These are phyloP conservation scores for Laburnicola sp. DNA, from an alignment of 2,329 filamentous ascomycete species.

Conservation along the genomic window DNA sequence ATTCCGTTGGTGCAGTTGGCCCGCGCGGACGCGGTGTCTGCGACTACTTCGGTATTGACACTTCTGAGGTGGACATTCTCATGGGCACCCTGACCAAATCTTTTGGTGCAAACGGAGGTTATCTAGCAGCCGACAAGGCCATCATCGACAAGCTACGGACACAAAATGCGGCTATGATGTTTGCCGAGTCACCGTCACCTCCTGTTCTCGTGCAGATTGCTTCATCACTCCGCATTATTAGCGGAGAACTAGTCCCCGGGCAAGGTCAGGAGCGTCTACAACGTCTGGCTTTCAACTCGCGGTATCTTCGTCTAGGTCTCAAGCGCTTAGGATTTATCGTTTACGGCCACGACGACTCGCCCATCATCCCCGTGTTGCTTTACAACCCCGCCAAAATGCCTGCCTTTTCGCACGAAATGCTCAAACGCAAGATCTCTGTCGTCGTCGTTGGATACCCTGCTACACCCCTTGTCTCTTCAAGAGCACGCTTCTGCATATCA, in stretches of 20 bases:
- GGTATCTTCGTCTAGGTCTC: conserved; percentile 94
- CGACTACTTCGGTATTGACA: conserved; percentile 93
- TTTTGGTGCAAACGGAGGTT: conserved; percentile 96
- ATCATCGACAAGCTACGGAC: conserved; percentile 90
- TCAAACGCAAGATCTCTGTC: conserved; percentile 94
- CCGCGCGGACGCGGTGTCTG: conserved; percentile 89
- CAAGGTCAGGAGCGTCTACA: conserved; percentile 95
- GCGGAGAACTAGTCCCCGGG: conserved; percentile 81
- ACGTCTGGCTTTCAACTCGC: conserved; percentile 95
- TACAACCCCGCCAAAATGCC: conserved; percentile 99
- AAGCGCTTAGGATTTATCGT: conserved; percentile 97
- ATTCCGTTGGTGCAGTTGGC: conserved; percentile 91
- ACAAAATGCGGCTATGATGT: conserved; percentile 83
- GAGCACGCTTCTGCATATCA: conserved; percentile 93
- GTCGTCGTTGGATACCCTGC: conserved; percentile 97
- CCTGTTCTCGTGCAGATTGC: conserved; percentile 90
- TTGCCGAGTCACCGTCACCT: conserved; percentile 84
- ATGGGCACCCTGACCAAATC: conserved; percentile 99
- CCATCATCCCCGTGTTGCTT: conserved; percentile 90
- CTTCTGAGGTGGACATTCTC: conserved; percentile 85
- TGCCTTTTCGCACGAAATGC: conserved; percentile 97
- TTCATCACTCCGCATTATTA: conserved; percentile 83
- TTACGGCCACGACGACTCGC: conserved; percentile 96
- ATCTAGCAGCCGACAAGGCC: conserved; percentile 83
- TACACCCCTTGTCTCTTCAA: conserved; percentile 90